Percentiles rank a stretch among this genome's conserved stretches.
phyloP scores from a whole-genome alignment of 345 rosid species.

The Murraya paniculata region DNA sequence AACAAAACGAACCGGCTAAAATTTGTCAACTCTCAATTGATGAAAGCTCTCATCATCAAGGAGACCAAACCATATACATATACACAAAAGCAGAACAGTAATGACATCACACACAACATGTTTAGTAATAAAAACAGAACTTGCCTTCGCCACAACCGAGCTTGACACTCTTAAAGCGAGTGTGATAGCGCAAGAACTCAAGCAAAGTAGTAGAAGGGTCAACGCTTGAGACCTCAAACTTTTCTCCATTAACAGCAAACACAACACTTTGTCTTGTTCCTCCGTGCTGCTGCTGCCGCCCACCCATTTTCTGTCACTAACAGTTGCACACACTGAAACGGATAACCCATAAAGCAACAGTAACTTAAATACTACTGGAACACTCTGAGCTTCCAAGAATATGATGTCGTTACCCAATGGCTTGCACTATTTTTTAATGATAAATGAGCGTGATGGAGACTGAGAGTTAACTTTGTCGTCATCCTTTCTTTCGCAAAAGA shows the following conservation, averaged over 20 bases:
- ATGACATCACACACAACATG: too few relatives aligned
- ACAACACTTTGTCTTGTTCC: slow-evolving; percentile 30
- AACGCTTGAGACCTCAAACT: slow-evolving; percentile 45
- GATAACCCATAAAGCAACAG: background rate
- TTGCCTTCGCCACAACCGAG: slow-evolving; percentile 87
- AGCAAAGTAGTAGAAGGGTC: slow-evolving; percentile 83
- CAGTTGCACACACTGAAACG: background rate
- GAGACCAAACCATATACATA: too few relatives aligned
- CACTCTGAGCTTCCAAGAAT: too few relatives aligned
- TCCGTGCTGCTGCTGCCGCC: background rate
- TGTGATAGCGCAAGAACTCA: slow-evolving; percentile 64
- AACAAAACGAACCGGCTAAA: too few relatives aligned
- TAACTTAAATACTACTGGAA: background rate
- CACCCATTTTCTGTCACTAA: background rate
- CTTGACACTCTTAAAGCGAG: slow-evolving; percentile 81
- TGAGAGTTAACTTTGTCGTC: too few relatives aligned
- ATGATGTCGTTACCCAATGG: too few relatives aligned
- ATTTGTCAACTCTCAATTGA: background rate
- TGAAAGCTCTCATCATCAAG: background rate
- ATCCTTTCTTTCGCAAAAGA: too few relatives aligned
- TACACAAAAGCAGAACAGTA: background rate
- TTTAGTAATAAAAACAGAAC: background rate
- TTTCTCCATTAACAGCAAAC: slow-evolving; percentile 75
- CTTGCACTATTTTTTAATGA: too few relatives aligned
- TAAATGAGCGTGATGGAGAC: too few relatives aligned